phyloP scores from a whole-genome alignment of 1,284 basidiomycete genomes.

The Cutaneotrichosporon sp. region DNA sequence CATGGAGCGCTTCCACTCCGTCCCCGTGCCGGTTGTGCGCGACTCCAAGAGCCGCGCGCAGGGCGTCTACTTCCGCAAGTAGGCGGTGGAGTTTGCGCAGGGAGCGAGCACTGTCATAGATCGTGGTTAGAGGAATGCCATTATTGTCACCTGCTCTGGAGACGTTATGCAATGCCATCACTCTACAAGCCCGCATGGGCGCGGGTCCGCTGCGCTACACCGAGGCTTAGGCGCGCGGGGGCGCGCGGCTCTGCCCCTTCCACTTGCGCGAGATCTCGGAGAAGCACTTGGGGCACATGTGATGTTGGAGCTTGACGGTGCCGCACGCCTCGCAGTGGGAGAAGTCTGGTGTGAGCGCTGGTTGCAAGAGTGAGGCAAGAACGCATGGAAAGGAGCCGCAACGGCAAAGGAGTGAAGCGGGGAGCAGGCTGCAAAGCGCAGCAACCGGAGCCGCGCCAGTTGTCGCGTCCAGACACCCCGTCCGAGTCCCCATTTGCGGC shows the following conservation, averaged over 20 bases:
- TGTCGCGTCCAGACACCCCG: too few species aligned
- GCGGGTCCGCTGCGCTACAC: neutral
- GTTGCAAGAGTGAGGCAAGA: too few species aligned
- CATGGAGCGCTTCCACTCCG: conserved; percentile 42
- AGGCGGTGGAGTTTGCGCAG: too few species aligned
- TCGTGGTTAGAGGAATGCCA: neutral
- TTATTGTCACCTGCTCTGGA: neutral
- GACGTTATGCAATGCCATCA: conserved; percentile 14
- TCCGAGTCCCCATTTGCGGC: too few species aligned
- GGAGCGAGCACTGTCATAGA: neutral
- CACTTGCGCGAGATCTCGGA: conserved; percentile 66
- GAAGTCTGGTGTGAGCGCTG: conserved; percentile 63
- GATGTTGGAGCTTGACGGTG: conserved; percentile 80
- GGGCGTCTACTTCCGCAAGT: conserved; percentile 7
- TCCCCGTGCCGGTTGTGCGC: conserved; percentile 34
- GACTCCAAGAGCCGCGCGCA: conserved; percentile 20
- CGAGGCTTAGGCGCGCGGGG: neutral
- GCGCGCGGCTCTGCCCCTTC: conserved; percentile 34
- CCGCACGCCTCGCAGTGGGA: conserved; percentile 93
- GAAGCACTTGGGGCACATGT: conserved; percentile 84
- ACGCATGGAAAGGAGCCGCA: conserved; percentile 6
- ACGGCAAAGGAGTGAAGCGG: too few species aligned
- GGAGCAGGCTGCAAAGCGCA: too few species aligned
- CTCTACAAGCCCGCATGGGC: neutral
- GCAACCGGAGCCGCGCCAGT: too few species aligned